Evolutionary conservation across 768 basidiomycete species (phyloP).

Genomic region (Podaxis mareebaensis): DNA sequence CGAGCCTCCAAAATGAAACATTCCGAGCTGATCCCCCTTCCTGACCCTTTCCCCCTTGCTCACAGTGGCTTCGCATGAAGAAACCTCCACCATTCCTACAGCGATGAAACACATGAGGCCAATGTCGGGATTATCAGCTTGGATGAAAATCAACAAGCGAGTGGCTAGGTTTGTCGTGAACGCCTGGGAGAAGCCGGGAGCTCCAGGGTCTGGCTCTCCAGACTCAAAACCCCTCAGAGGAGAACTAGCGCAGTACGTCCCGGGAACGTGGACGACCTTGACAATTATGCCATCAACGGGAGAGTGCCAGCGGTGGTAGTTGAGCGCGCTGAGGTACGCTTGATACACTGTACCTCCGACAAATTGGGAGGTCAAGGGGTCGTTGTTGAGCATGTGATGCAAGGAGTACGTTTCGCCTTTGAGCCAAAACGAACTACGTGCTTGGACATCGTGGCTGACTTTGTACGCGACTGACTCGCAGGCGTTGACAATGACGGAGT

Average conservation of each 20-base stretch:
- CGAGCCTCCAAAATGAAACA: conserved; percentile 68
- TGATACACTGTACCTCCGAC: conserved; percentile 56
- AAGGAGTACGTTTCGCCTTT: conserved; percentile 66
- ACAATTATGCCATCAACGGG: conserved; percentile 50
- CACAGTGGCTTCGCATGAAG: conserved; percentile 56
- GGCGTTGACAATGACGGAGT: conserved; percentile 42
- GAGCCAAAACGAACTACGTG: conserved; percentile 55
- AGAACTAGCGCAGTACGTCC: conserved; percentile 49
- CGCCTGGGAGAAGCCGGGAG: conserved; percentile 30
- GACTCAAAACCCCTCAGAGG: conserved; percentile 23
- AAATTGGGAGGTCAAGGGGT: conserved; percentile 41
- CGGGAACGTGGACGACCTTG: conserved; percentile 44
- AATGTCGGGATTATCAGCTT: conserved; percentile 50
- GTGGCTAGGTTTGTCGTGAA: conserved; percentile 49
- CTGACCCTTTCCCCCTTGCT: conserved; percentile 42
- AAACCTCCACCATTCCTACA: conserved; percentile 64
- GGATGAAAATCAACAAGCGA: conserved; percentile 56
- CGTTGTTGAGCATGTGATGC: conserved; percentile 49
- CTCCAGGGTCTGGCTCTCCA: conserved; percentile 19
- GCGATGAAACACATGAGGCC: conserved; percentile 59
- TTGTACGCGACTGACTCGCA: conserved; percentile 61
- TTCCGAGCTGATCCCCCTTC: conserved; percentile 59
- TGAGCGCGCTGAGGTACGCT: conserved; percentile 53
- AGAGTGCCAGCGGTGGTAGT: conserved; percentile 66
- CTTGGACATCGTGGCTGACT: conserved; percentile 39